Percentiles rank a stretch among this genome's conserved stretches.
phyloP scores from a whole-genome alignment of 495 filamentous ascomycete species.

The Aspergillus kassunensis region DNA sequence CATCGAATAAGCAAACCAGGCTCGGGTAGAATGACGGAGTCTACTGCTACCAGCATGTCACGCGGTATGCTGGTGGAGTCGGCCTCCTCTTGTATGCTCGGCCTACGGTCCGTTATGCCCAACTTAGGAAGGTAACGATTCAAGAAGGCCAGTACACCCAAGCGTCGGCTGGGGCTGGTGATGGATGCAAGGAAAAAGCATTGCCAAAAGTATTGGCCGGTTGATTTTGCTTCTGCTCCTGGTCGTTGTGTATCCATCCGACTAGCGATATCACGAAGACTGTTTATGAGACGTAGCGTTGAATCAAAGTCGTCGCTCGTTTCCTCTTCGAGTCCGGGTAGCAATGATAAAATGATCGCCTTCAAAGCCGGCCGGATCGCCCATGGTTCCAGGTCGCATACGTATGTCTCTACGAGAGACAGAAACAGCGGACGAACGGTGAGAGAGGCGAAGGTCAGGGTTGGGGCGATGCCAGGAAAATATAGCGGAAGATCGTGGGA shows the following conservation, averaged over 20 bases:
- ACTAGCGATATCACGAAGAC: slow-evolving; percentile 65
- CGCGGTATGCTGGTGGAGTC: slow-evolving; percentile 21
- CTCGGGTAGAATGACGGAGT: slow-evolving; percentile 85
- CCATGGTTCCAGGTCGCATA: slow-evolving; percentile 63
- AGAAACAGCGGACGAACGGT: slow-evolving; percentile 81
- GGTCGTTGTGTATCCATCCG: slow-evolving; percentile 39
- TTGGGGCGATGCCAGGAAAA: slow-evolving; percentile 81
- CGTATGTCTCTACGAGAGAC: slow-evolving; percentile 73
- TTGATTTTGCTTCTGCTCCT: slow-evolving; percentile 49
- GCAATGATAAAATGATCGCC: slow-evolving; percentile 74
- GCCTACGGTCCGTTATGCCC: slow-evolving; percentile 39
- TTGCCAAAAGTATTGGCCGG: slow-evolving; percentile 95
- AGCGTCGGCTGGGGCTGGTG: slow-evolving; percentile 75
- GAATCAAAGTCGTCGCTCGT: slow-evolving; percentile 95
- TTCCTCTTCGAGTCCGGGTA: slow-evolving; percentile 93
- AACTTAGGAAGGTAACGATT: slow-evolving; percentile 74
- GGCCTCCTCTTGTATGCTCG: slow-evolving; percentile 24
- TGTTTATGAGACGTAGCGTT: slow-evolving; percentile 72
- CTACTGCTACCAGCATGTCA: slow-evolving; percentile 46
- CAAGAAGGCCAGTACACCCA: slow-evolving; percentile 83
- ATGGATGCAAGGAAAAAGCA: slow-evolving; percentile 93
- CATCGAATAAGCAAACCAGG: slow-evolving; percentile 86
- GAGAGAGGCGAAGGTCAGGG: slow-evolving; percentile 88
- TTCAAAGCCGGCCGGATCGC: slow-evolving; percentile 84
- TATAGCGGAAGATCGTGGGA: slow-evolving; percentile 80